Evolutionary conservation across 2,329 filamentous ascomycete genomes (phyloP), one percentile per base, ranked within the genome.

Genomic region (Nemania sp.): DNA sequence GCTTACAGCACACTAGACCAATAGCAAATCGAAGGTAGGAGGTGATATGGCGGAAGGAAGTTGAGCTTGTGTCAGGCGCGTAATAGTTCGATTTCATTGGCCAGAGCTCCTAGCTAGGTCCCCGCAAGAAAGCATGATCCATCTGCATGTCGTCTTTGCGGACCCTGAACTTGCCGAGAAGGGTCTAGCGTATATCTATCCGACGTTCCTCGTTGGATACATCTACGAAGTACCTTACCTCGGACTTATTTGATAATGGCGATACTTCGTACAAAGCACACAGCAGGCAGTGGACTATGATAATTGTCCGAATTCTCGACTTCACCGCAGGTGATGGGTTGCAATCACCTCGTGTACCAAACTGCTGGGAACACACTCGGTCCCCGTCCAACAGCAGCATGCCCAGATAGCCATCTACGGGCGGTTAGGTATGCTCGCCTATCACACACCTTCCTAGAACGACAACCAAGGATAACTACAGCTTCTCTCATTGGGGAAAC

Each of bases 11-110:
- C 7, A 29, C 25, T 29, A 29, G 4, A 29, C 25, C 25, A 29
- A 29, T 29, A 29, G 25, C 25, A 7, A 29, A 29, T 7, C 25
- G 25, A 29, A 7, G 25, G 25, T 29, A 3, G 25, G 25, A 4
- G 25, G 25, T 29, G 25, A 29, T 29, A 29, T 29, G 25, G 58
- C 40, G 51, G 40, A 55, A 59, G 52, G 53, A 59, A 43, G 25
- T 50, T 35, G 29, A 42, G 53, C 40, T 43, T 45, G 55, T 46
- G 43, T 29, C 18, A 32, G 62, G 65, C 65, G 65, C 64, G 52
- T 67, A 67, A 63, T 46, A 7, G 45, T 15, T 11, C 2, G 15
- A 25, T 63, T 39, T 60, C 50, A 67, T 67, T 67, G 57, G 65
- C 60, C 48, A 49, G 43, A 55, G 57, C 60, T 49, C 18, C 13